Conservation (phyloP, 495 filamentous ascomycete species). For the Podospora appendiculata region DNA sequence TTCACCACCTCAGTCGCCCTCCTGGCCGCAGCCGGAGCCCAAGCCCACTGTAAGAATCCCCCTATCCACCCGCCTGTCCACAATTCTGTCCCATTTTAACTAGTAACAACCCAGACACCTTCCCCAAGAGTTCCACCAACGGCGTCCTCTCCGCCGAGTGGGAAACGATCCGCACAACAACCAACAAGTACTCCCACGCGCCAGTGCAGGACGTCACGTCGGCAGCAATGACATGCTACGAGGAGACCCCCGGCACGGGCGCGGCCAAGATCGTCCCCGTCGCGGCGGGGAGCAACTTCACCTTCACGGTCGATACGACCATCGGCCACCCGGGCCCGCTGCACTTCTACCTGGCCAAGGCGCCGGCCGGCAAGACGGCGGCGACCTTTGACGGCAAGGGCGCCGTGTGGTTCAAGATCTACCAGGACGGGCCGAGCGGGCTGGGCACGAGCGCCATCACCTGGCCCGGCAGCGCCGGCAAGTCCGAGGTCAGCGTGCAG, state of each 20-base stretch:
- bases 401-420: conserved; percentile 47
- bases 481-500: conserved; percentile 28
- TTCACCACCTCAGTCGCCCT: conserved; percentile 19
- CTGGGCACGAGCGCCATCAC: conserved; percentile 26
- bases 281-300: conserved; percentile 4
- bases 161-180: conserved; percentile 38
- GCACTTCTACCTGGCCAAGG: conserved; percentile 44
- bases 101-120: conserved; percentile 13
- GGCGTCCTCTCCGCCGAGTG: conserved; percentile 32
- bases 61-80: not conserved
- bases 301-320: conserved; percentile 16
- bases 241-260: conserved; percentile 11
- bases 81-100: conserved; percentile 1
- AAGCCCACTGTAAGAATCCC: conserved; percentile 30
- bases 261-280: conserved; percentile 22
- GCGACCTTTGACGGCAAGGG: conserved; percentile 42
- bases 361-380: conserved; percentile 36
- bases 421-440: conserved; percentile 31
- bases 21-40: conserved; percentile 24
- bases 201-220: conserved; percentile 34
- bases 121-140: conserved; percentile 16
- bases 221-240: conserved; percentile 35
- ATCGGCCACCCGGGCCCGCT: conserved; percentile 29
- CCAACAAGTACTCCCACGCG: conserved; percentile 30
- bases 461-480: conserved; percentile 35